These are phyloP conservation scores for Trichoderma afroharzianum DNA, from an alignment of 2,329 filamentous ascomycete genomes.

Conservation along the genomic window DNA sequence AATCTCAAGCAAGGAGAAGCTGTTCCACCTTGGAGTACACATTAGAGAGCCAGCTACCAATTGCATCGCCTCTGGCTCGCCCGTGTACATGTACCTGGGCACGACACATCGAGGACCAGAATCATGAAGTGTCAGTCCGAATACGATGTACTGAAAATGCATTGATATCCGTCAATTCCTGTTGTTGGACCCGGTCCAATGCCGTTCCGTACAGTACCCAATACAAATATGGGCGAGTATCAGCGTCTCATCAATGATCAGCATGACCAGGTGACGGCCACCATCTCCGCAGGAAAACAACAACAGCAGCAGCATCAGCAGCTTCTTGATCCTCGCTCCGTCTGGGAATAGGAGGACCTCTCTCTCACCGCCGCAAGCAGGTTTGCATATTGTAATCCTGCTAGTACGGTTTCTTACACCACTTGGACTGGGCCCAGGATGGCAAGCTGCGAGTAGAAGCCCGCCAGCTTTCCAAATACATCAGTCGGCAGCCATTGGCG, in stretches of 20 bases:
- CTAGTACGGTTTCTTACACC: neutral
- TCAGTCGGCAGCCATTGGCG: neutral
- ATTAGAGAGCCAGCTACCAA: neutral
- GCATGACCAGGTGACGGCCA: constrained; percentile 4
- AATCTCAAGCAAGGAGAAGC: neutral
- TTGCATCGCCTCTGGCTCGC: neutral
- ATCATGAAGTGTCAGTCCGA: neutral
- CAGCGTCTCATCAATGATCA: constrained; percentile 6
- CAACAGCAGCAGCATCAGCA: neutral
- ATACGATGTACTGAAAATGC: neutral
- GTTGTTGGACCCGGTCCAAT: neutral
- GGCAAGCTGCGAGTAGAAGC: neutral
- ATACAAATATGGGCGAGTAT: neutral
- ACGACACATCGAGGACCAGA: neutral
- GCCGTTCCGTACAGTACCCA: neutral
- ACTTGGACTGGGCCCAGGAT: neutral
- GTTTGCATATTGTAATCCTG: neutral
- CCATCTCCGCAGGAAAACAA: neutral
- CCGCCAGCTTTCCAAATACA: neutral
- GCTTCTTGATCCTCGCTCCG: neutral
- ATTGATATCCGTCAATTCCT: neutral
- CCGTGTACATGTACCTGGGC: neutral
- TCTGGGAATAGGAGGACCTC: constrained; percentile 1
- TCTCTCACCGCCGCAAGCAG: neutral
- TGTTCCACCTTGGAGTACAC: neutral